Percentiles rank a stretch among this genome's conserved stretches.
These are phyloP conservation scores for Hypholoma fasciculare DNA, from an alignment of 768 basidiomycete species.

Conservation along the genomic window DNA sequence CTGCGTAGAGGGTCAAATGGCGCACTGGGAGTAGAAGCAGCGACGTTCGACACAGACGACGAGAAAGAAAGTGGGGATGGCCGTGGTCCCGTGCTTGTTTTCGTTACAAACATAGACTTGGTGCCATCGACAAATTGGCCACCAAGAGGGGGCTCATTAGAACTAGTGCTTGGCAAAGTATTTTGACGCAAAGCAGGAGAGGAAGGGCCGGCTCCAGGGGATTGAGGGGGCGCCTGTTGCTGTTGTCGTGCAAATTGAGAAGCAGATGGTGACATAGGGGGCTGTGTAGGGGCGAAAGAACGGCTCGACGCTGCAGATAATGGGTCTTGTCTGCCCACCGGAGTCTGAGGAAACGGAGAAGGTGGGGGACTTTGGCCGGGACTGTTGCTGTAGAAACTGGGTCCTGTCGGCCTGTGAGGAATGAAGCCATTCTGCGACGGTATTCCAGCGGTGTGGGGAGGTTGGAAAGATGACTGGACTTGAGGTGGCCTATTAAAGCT, in stretches of 20 bases:
- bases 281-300: conserved; percentile 19
- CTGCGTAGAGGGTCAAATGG: conserved; percentile 38
- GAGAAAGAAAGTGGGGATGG: conserved; percentile 34
- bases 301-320: conserved; percentile 28
- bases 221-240: conserved; percentile 27
- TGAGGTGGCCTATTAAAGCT: conserved; percentile 29
- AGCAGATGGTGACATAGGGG: conserved; percentile 19
- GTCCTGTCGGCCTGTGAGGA: conserved; percentile 24
- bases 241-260: conserved; percentile 18
- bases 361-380: conserved; percentile 18
- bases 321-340: conserved; percentile 24
- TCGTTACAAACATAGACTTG: conserved; percentile 75
- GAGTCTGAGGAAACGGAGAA: conserved; percentile 23
- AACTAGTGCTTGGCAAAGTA: conserved; percentile 20
- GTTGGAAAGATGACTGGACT: conserved; percentile 23
- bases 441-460: conserved; percentile 35
- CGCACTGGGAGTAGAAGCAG: conserved; percentile 16
- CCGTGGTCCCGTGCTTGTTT: conserved; percentile 35
- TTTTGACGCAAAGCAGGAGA: conserved; percentile 31
- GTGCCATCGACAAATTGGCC: conserved; percentile 74
- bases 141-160: conserved; percentile 54
- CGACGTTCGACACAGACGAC: conserved; percentile 32
- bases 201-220: conserved; percentile 57
- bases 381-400: conserved; percentile 10
- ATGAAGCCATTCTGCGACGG: conserved; percentile 24